phyloP scores from a whole-genome alignment of 1,284 basidiomycete genomes.

The Leccinum subrobustum region DNA sequence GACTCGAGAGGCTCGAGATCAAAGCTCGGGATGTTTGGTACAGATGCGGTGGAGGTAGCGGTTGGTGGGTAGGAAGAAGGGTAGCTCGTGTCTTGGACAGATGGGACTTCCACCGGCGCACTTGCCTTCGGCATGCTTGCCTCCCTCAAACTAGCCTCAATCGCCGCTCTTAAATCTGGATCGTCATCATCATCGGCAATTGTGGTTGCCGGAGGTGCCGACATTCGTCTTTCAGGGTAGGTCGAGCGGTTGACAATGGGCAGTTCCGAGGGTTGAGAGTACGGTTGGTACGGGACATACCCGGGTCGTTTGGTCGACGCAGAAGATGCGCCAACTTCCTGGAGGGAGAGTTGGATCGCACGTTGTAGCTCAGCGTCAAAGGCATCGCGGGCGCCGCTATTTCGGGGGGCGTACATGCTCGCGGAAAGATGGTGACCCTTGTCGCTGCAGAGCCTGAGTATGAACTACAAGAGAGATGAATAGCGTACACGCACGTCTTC shows the following conservation, averaged over 20 bases:
- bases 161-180: constrained; percentile 90
- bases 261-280: constrained; percentile 68
- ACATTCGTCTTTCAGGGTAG: constrained; percentile 37
- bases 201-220: constrained; percentile 27
- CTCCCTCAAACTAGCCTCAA: constrained; percentile 92
- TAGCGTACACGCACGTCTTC: constrained; percentile 37
- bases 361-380: constrained; percentile 90
- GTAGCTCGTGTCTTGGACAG: constrained; percentile 45
- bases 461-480: neutral
- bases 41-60: constrained; percentile 37
- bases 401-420: constrained; percentile 48
- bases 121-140: constrained; percentile 77
- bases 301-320: constrained; percentile 53
- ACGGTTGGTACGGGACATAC: constrained; percentile 67
- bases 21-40: constrained; percentile 63
- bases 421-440: constrained; percentile 51
- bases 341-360: constrained; percentile 89
- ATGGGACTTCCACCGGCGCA: constrained; percentile 65
- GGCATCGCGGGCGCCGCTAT: constrained; percentile 58
- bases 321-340: constrained; percentile 62
- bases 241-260: constrained; percentile 61
- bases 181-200: constrained; percentile 80
- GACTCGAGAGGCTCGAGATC: constrained; percentile 79
- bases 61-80: constrained; percentile 47
- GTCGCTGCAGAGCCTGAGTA: constrained; percentile 30